Conservation (phyloP, 2,329 filamentous ascomycete species). For the Tolypocladium capitatum region DNA sequence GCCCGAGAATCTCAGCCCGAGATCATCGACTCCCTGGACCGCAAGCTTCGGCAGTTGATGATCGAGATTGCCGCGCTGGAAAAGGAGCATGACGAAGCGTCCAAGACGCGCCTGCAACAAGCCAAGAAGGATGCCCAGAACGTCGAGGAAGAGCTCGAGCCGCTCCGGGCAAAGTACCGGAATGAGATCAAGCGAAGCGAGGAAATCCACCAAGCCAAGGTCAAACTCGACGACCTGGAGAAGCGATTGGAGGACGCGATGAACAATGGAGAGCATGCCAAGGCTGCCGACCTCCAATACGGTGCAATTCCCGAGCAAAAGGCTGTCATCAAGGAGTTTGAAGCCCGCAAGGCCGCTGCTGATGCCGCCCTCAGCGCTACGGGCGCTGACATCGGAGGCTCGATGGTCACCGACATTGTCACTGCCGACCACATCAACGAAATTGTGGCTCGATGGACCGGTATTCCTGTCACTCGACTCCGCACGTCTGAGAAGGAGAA, state of each 20-base stretch:
- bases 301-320: slow-evolving; percentile 94
- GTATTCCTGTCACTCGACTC: slow-evolving; percentile 87
- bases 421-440: slow-evolving; percentile 98
- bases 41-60: slow-evolving; percentile 77
- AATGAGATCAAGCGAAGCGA: slow-evolving; percentile 83
- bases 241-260: slow-evolving; percentile 91
- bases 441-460: slow-evolving; percentile 95
- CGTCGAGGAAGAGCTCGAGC: slow-evolving; percentile 82
- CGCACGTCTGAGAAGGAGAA: slow-evolving; percentile 97
- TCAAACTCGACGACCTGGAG: slow-evolving; percentile 84
- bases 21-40: slow-evolving; percentile 86
- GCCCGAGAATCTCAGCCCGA: slow-evolving; percentile 94
- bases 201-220: slow-evolving; percentile 85
- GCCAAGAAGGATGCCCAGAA: slow-evolving; percentile 89
- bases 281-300: slow-evolving; percentile 89
- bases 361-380: slow-evolving; percentile 54
- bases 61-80: slow-evolving; percentile 95
- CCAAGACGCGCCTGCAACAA: slow-evolving; percentile 65
- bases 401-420: slow-evolving; percentile 83
- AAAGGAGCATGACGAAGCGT: slow-evolving; percentile 89
- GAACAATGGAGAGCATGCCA: slow-evolving; percentile 69
- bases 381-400: slow-evolving; percentile 45
- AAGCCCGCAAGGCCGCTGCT: slow-evolving; percentile 64
- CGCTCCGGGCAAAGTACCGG: slow-evolving; percentile 90
- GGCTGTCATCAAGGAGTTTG: slow-evolving; percentile 63